Conservation (phyloP, 2,329 filamentous ascomycete species). For the Phymatotrichopsis omnivora region DNA sequence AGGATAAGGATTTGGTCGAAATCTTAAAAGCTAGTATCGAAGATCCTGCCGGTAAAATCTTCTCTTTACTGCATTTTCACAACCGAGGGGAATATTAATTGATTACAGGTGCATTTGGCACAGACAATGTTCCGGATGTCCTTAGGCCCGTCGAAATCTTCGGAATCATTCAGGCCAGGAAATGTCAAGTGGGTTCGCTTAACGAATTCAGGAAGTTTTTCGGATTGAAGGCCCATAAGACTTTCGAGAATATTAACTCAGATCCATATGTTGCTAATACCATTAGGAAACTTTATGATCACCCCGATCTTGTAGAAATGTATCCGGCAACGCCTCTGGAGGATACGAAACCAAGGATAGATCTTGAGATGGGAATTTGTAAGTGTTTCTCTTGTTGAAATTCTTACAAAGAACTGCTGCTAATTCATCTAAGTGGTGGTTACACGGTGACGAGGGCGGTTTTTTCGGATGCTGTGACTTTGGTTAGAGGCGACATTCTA, state of each 20-base stretch:
- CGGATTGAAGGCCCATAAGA: conserved; percentile 61
- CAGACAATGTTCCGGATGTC: conserved; percentile 60
- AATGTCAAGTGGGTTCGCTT: conserved; percentile 66
- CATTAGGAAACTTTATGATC: conserved; percentile 59
- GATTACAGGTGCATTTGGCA: conserved; percentile 49
- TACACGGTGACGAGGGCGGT: conserved; percentile 39
- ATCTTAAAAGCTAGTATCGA: conserved; percentile 61
- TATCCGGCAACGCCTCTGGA: conserved; percentile 71
- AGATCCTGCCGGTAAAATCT: conserved; percentile 52
- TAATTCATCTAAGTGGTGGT: conserved; percentile 26
- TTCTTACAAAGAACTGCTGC: neutral
- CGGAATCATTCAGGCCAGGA: conserved; percentile 65
- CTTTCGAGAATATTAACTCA: conserved; percentile 74
- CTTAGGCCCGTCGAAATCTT: conserved; percentile 70
- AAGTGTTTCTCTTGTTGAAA: neutral
- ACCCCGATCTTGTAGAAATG: conserved; percentile 69
- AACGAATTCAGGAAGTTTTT: conserved; percentile 84
- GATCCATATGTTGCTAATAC: conserved; percentile 59
- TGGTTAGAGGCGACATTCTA: conserved; percentile 39
- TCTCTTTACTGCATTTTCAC: neutral
- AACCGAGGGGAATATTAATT: neutral
- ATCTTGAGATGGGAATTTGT: conserved; percentile 23
- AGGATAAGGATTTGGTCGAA: conserved; percentile 64
- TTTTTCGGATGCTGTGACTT: conserved; percentile 40
- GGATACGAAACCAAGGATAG: conserved; percentile 47